A percentile compares a stretch with the other conserved stretches of the same genome.
These are phyloP conservation scores for Alternaria rosae DNA, from an alignment of 2,329 filamentous ascomycete genomes.

Conservation along the genomic window DNA sequence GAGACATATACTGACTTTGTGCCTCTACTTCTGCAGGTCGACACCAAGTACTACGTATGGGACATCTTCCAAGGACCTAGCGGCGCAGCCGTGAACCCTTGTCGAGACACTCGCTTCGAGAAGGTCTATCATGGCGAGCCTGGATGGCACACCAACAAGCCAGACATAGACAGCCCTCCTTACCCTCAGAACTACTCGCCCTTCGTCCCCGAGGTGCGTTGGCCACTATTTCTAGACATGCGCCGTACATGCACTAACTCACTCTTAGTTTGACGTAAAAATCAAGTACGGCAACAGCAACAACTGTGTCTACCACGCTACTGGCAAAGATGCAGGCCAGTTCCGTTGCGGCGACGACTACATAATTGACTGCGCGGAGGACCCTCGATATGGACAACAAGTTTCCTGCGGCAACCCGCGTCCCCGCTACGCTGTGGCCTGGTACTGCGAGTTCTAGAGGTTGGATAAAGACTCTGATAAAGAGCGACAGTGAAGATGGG, in stretches of 20 bases:
- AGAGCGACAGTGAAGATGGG: neutral
- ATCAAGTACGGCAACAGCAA: neutral
- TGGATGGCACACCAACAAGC: neutral
- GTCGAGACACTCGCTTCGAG: conserved; percentile 1
- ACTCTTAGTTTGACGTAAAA: neutral
- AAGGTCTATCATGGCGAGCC: conserved; percentile 1
- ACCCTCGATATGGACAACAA: neutral
- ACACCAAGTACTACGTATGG: neutral
- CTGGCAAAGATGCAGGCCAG: neutral
- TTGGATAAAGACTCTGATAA: neutral
- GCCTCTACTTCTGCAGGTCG: no score
- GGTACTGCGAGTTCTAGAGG: neutral
- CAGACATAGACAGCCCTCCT: neutral
- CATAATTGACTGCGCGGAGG: neutral
- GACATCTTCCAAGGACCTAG: conserved; percentile 5
- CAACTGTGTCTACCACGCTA: neutral
- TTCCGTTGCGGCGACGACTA: neutral
- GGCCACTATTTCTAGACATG: neutral
- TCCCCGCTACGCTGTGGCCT: neutral
- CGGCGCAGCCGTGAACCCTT: conserved; percentile 1
- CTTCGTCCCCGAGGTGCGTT: neutral
- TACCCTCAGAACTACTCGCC: neutral
- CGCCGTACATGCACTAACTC: neutral
- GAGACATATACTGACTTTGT: no score
- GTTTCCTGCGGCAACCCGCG: neutral